Conservation (phyloP, 2,329 filamentous ascomycete genomes). For the Polytolypa hystricis region DNA sequence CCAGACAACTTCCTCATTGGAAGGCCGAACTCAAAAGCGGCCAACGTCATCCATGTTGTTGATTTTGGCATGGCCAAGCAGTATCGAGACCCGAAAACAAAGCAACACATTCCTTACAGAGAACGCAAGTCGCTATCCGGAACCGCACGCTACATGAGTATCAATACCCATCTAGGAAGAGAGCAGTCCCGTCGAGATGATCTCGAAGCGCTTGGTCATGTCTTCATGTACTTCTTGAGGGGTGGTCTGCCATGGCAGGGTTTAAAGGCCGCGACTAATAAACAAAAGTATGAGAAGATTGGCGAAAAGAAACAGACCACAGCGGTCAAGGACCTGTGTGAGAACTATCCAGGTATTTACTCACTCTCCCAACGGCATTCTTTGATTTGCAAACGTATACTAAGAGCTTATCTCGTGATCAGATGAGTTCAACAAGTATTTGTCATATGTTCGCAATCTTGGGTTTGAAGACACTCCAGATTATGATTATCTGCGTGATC, state of each 20-base stretch:
- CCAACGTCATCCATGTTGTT: slow-evolving; percentile 96
- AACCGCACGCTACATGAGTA: slow-evolving; percentile 97
- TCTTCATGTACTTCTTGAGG: slow-evolving; percentile 59
- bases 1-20: slow-evolving; percentile 99
- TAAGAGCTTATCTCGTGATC: slow-evolving; percentile 22
- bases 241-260: slow-evolving; percentile 59
- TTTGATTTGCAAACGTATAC: slow-evolving; percentile 10
- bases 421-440: slow-evolving; percentile 95
- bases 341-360: slow-evolving; percentile 69
- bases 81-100: slow-evolving; percentile 96
- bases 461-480: slow-evolving; percentile 98
- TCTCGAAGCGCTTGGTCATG: slow-evolving; percentile 68
- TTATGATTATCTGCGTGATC: slow-evolving; percentile 92
- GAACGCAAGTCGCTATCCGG: slow-evolving; percentile 95
- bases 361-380: background rate
- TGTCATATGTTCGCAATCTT: slow-evolving; percentile 93
- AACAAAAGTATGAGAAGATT: slow-evolving; percentile 99
- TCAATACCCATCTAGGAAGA: slow-evolving; percentile 94
- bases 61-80: slow-evolving; percentile 99
- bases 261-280: slow-evolving; percentile 58
- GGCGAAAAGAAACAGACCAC: slow-evolving; percentile 99
- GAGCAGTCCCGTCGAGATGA: slow-evolving; percentile 96
- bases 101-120: slow-evolving; percentile 96
- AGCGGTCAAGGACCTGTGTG: slow-evolving; percentile 89
- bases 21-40: slow-evolving; percentile 79